phyloP scores from a whole-genome alignment of 371 early-diverging fungal genomes.

The Mortierella sp. region DNA sequence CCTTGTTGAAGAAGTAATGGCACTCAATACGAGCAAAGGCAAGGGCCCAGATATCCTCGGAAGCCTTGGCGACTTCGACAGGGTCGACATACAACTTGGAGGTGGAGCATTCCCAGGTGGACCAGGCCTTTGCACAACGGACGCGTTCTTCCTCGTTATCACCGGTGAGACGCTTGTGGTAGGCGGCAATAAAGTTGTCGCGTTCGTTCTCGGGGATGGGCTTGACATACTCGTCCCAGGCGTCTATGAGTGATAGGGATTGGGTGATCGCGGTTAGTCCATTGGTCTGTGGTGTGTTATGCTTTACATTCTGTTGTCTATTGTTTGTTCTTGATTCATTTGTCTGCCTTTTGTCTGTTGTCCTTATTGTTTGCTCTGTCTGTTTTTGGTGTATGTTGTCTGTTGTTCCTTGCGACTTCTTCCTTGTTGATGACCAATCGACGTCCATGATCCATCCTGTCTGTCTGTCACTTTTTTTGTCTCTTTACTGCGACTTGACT shows the following conservation, averaged over 20 bases:
- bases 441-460: not conserved
- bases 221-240: slow-evolving; percentile 69
- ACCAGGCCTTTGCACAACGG: slow-evolving; percentile 70
- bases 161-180: slow-evolving; percentile 74
- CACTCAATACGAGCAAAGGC: slow-evolving; percentile 80
- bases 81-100: slow-evolving; percentile 65
- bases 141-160: slow-evolving; percentile 62
- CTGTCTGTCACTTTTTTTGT: not conserved
- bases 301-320: not conserved
- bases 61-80: slow-evolving; percentile 65
- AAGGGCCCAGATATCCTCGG: slow-evolving; percentile 71
- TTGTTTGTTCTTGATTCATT: no score
- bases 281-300: not conserved
- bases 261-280: not conserved
- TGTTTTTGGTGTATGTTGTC: not conserved
- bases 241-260: slow-evolving; percentile 30
- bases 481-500: not conserved
- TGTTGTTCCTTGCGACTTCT: not conserved
- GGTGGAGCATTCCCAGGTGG: slow-evolving; percentile 74
- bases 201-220: slow-evolving; percentile 75
- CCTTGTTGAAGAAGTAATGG: slow-evolving; percentile 76
- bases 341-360: no score
- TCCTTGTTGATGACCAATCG: not conserved
- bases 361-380: not conserved
- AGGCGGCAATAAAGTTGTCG: slow-evolving; percentile 69